Evolutionary conservation across 768 basidiomycete genomes (phyloP), one percentile per base, ranked within the genome.

Genomic region (Steccherinum ochraceum): DNA sequence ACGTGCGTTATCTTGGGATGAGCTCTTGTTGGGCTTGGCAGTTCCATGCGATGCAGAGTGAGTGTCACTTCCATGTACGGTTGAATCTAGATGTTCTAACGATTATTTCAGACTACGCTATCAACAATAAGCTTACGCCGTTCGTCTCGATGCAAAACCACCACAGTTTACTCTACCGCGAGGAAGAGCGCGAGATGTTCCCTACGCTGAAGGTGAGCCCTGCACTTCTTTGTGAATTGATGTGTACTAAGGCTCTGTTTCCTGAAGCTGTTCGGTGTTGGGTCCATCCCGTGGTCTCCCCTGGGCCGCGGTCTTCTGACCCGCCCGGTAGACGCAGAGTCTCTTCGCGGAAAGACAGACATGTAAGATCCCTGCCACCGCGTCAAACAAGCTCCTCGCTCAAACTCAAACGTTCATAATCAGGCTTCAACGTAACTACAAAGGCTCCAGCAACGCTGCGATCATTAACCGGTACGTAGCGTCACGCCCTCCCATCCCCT

Each of bases 61-160:
- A n/a, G n/a, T n/a, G n/a, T n/a, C n/a, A n/a, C n/a, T n/a, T n/a
- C n/a, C n/a, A n/a, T n/a, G n/a, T n/a, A n/a, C n/a, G n/a, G n/a
- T n/a, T n/a, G n/a, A n/a, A n/a, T n/a, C n/a, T n/a, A n/a, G n/a
- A n/a, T n/a, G n/a, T n/a, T n/a, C n/a, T n/a, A n/a, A 20, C 44
- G n/a, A 45, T 44, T 18, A 4, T 4, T 20, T 12, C 4, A 5
- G 69, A 69, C 56, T 75, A 74, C 53, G 73, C 72, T 3, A 61
- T 64, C 55, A 55, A 41, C 10, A 52, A 74, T 58, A 64, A 65
- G 43, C 59, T 68, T 27, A 77, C 75, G 5, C 76, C 74, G 5
- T 82, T 83, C 65, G 76, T 81, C 64, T 76, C 77, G 10, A 83
- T 83, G 81, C 81, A 83, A 62, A 81, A 83, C 63, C 74, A 78